These are phyloP conservation scores for Capsella bursapastoris DNA, from an alignment of 345 rosid genomes.

Conservation along the genomic window DNA sequence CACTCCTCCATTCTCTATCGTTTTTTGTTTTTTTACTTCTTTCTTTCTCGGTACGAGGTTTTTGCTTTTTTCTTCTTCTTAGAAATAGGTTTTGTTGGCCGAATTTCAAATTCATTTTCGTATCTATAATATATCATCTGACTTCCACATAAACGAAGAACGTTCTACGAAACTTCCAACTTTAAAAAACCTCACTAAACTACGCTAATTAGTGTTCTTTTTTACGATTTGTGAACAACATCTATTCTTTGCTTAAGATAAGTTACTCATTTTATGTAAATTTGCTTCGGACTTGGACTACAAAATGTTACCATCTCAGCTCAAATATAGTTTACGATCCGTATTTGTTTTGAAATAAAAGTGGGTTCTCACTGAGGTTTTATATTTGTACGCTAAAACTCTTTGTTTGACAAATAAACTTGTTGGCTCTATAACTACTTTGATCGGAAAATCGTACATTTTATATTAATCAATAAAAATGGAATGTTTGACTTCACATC, in stretches of 20 bases:
- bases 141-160: slow-evolving; percentile 10
- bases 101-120: not conserved
- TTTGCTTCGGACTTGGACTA: slow-evolving; percentile 1
- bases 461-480: slow-evolving; percentile 3
- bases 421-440: slow-evolving; percentile 23
- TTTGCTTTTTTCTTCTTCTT: not conserved
- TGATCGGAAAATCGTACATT: not conserved
- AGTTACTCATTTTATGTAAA: not conserved
- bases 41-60: slow-evolving; percentile 26
- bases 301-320: not conserved
- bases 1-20: slow-evolving; percentile 22
- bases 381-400: not conserved
- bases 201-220: not conserved
- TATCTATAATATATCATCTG: not conserved
- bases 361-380: slow-evolving; percentile 7
- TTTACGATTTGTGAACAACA: not conserved
- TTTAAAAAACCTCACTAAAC: not conserved
- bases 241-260: slow-evolving; percentile 1
- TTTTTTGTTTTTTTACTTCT: not conserved
- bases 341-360: not conserved
- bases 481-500: slow-evolving; percentile 30
- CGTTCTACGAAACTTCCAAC: not conserved
- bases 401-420: slow-evolving; percentile 25
- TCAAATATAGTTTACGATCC: not conserved
- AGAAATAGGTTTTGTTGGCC: slow-evolving; percentile 21